Percentiles rank a stretch among this genome's conserved stretches.
These are phyloP conservation scores for Salvia miltiorrhiza DNA, from an alignment of 257 asterid species.

Conservation along the genomic window DNA sequence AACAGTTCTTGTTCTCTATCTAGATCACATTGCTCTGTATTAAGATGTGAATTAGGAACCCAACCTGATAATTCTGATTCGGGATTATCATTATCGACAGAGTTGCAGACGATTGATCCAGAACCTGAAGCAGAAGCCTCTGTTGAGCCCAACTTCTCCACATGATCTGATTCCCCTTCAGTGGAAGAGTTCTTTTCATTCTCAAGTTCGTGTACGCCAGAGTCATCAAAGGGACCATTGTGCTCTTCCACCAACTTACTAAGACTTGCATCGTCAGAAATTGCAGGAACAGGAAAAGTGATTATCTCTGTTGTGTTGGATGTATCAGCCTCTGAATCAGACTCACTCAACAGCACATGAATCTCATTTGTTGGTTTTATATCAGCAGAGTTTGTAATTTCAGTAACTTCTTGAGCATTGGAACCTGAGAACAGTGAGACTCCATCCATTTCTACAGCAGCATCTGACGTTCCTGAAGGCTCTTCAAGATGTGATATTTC, in stretches of 20 bases:
- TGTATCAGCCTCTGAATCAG: conserved; percentile 22
- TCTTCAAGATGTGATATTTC: conserved; percentile 33
- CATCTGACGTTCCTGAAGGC: conserved; percentile 21
- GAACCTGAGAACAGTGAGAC: neutral
- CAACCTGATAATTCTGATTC: conserved; percentile 32
- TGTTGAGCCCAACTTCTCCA: conserved; percentile 33
- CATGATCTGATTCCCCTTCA: conserved; percentile 26
- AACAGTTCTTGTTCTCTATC: conserved; percentile 34
- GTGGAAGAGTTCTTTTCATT: conserved; percentile 23
- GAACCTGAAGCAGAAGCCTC: conserved; percentile 31
- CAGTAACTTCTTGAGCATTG: conserved; percentile 28
- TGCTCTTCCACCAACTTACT: conserved; percentile 31
- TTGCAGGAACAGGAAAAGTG: conserved; percentile 27
- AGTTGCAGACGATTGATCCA: conserved; percentile 22
- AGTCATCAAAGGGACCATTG: conserved; percentile 28
- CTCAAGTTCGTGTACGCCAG: conserved; percentile 35
- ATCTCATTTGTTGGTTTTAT: conserved; percentile 25
- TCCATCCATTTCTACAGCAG: conserved; percentile 25
- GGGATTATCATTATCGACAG: conserved; percentile 21
- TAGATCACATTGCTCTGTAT: conserved; percentile 25
- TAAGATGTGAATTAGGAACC: conserved; percentile 20
- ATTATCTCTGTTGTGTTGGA: conserved; percentile 26
- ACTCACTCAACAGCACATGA: conserved; percentile 24
- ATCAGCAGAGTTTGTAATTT: conserved; percentile 20
- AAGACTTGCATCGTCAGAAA: conserved; percentile 28